These are phyloP conservation scores for Phytopythium delawarense DNA, from an alignment of 352 stramenopile genomes.

Conservation along the genomic window DNA sequence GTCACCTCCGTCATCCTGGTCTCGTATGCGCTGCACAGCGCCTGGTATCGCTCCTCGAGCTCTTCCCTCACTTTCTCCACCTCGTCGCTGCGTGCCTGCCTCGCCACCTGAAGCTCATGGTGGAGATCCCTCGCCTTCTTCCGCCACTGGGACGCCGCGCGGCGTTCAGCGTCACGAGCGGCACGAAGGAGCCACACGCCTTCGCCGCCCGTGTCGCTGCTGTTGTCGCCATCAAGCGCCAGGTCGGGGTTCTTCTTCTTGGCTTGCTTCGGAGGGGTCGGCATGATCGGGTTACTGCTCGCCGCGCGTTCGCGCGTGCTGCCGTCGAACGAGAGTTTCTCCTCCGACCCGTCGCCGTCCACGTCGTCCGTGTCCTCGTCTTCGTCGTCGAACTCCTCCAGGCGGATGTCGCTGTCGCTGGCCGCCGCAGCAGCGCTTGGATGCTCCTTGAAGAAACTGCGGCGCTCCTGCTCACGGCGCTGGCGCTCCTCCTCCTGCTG, in stretches of 20 bases:
- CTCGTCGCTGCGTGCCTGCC: conserved; percentile 43
- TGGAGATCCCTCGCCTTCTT: conserved; percentile 68
- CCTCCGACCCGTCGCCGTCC: conserved; percentile 13
- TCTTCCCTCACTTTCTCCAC: conserved; percentile 36
- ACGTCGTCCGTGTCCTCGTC: conserved; percentile 34
- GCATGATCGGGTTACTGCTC: conserved; percentile 12
- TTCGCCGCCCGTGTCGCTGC: conserved; percentile 19
- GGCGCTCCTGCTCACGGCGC: conserved; percentile 26
- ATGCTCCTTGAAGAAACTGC: conserved; percentile 16
- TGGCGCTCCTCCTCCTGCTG: conserved; percentile 37
- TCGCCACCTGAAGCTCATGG: conserved; percentile 36
- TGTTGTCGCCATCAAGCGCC: conserved; percentile 14
- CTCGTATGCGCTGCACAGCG: conserved; percentile 69
- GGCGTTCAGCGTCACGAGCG: conserved; percentile 32
- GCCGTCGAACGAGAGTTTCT: conserved; percentile 12
- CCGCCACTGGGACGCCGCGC: conserved; percentile 57
- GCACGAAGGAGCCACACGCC: conserved; percentile 38
- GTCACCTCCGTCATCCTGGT: conserved; percentile 63
- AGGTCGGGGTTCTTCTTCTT: conserved; percentile 10
- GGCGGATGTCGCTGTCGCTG: conserved; percentile 26
- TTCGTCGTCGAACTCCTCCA: conserved; percentile 29
- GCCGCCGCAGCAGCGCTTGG: conserved; percentile 9
- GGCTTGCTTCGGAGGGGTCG: background rate
- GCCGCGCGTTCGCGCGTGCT: conserved; percentile 11
- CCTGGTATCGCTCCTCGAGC: conserved; percentile 57